Base-by-base conservation (phyloP, 495 filamentous ascomycete genomes). In the Tricharina praecox region DNA sequence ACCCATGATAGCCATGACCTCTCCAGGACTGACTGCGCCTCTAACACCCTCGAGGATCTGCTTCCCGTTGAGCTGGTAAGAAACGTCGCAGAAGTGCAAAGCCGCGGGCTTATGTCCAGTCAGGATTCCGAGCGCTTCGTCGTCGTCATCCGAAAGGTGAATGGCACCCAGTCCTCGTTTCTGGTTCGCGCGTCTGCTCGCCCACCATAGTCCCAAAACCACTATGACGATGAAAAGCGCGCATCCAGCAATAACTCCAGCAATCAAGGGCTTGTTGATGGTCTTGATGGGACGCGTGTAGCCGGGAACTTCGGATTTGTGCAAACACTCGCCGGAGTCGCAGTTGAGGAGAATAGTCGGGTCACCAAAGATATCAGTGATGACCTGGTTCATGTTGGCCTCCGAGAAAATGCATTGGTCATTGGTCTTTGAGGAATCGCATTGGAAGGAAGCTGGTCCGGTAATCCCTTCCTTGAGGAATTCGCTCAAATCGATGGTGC, bases 1-100 rank as follows among this genome's bases (percentile, higher is more conserved):
- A 32, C 90, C 90, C 88, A 99, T 96, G 60, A 99, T 94, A 19
- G 90, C 90, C 56, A 90, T 82, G 5, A 99, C 72, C 55, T 96
- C 82, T 0, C 90, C 90, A 1, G 87, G 82, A 53, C 81, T 77
- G 10, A 88, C 86, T 25, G 82, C 78, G 36, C 90, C 90, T 50
- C 76, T 78, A 32, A 99, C 77, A 24, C 72, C 76, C 4, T 73
- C 72, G 0, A 99, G 70, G 48, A 99, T 94, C 50, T 82, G 69
- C 64, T 82, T 94, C 5, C 82, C 84, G 57, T 88, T 90, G 4
- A 97, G 66, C 23, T 72, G 68, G 56, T 97, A 97, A 0, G 78
- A 79, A 0, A 96, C 82, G 51, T 92, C 81, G 32, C 88, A 76
- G 61, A 93, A 97, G 52, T 82, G 81, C 15, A 97, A 63, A 11